Percentiles rank a stretch among this genome's conserved stretches.
phyloP scores from a whole-genome alignment of 495 filamentous ascomycete genomes.

The Neurospora cerealis region DNA sequence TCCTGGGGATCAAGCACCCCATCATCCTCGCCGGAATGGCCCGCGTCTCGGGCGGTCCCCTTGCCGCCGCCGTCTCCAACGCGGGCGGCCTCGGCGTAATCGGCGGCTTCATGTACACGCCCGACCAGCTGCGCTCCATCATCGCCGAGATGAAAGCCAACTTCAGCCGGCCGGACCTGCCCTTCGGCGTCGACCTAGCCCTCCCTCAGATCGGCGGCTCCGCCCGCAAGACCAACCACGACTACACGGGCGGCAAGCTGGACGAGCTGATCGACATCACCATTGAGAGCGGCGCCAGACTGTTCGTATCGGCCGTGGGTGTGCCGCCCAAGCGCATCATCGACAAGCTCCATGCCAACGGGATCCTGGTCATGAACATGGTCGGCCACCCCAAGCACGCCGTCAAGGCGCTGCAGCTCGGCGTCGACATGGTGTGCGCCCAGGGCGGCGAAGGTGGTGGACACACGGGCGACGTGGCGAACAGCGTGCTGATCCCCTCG shows the following conservation, averaged over 20 bases:
- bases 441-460: conserved; percentile 76
- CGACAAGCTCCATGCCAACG: conserved; percentile 59
- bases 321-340: conserved; percentile 63
- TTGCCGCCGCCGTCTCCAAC: conserved; percentile 81
- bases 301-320: conserved; percentile 79
- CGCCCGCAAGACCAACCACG: conserved; percentile 81
- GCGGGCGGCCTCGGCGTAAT: conserved; percentile 79
- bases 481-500: conserved; percentile 61
- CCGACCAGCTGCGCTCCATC: conserved; percentile 64
- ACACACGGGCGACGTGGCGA: conserved; percentile 69
- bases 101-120: conserved; percentile 80
- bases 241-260: conserved; percentile 78
- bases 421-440: conserved; percentile 77
- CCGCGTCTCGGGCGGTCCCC: conserved; percentile 59
- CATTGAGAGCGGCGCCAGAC: conserved; percentile 61
- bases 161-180: conserved; percentile 49
- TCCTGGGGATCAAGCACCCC: conserved; percentile 70
- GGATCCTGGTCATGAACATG: conserved; percentile 88
- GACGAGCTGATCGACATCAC: conserved; percentile 74
- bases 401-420: conserved; percentile 66
- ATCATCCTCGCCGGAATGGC: conserved; percentile 88
- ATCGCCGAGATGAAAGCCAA: conserved; percentile 71
- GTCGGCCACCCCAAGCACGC: conserved; percentile 87
- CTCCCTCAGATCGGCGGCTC: conserved; percentile 72
- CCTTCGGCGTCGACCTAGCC: conserved; percentile 83